A percentile compares a stretch with the other conserved stretches of the same genome.
These are phyloP conservation scores for Colletotrichum sp. DNA, from an alignment of 2,329 filamentous ascomycete species.

Conservation along the genomic window DNA sequence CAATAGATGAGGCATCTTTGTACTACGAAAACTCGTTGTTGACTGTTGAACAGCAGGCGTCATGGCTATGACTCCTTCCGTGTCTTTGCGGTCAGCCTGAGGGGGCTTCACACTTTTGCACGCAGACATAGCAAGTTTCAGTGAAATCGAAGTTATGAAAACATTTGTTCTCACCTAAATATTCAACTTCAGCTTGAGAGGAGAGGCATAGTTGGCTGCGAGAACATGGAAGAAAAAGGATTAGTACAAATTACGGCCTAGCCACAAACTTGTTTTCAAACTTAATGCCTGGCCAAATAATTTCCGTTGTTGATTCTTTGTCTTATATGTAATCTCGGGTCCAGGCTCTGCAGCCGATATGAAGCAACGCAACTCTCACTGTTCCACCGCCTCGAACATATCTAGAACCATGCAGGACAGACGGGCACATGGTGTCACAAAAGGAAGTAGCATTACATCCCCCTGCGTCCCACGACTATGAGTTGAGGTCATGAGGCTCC, in stretches of 20 bases:
- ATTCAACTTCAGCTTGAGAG: background rate
- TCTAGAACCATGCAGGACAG: background rate
- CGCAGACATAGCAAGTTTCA: no score
- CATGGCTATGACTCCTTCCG: no score
- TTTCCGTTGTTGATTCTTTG: accelerated
- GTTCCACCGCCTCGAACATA: background rate
- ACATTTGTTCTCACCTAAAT: no score
- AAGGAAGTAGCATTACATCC: background rate
- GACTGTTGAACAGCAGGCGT: no score
- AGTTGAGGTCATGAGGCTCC: background rate
- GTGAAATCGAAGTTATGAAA: no score
- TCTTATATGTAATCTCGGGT: background rate
- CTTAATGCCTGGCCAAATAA: background rate
- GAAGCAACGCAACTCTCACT: accelerated
- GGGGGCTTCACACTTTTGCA: no score
- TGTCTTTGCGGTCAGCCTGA: no score
- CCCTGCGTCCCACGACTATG: background rate
- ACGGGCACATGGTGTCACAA: background rate
- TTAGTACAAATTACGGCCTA: accelerated
- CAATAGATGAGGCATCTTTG: no score
- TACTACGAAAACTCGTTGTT: no score
- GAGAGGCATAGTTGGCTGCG: accelerated
- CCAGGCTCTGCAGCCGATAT: background rate
- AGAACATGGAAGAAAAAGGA: background rate
- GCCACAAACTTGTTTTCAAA: background rate